Conservation (phyloP, 2,329 filamentous ascomycete genomes). For the Pyrenochaeta sp. region DNA sequence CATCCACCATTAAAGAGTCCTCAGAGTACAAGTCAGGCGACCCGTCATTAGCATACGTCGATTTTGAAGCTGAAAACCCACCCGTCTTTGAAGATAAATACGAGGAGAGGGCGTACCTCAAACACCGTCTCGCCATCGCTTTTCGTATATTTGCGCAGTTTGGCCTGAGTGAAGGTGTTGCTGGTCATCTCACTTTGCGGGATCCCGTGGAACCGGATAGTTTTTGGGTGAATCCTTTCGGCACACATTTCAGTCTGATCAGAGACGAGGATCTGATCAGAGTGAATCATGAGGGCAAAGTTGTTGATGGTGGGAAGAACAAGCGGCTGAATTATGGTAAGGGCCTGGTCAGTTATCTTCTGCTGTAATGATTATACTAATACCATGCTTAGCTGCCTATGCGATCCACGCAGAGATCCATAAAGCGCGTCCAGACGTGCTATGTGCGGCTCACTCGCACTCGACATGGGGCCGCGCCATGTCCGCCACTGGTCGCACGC, state of each 20-base stretch:
- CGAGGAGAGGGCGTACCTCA: no score
- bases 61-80: no score
- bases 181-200: conserved; percentile 55
- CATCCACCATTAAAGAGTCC: no score
- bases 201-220: conserved; percentile 36
- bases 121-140: neutral
- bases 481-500: conserved; percentile 62
- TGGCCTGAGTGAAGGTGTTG: conserved; percentile 49
- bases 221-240: conserved; percentile 53
- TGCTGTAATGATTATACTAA: no score
- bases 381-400: conserved; percentile 55
- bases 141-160: conserved; percentile 37
- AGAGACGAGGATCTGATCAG: conserved; percentile 64
- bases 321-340: conserved; percentile 54
- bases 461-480: conserved; percentile 65
- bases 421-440: conserved; percentile 61
- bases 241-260: conserved; percentile 53
- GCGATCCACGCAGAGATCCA: conserved; percentile 63
- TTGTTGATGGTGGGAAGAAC: conserved; percentile 65
- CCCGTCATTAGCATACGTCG: no score
- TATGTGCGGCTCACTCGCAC: conserved; percentile 63
- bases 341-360: no score
- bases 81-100: no score
- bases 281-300: conserved; percentile 65
- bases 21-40: no score